Conservation (phyloP, 106 monocot species). For the Platanthera guangdongensis region DNA sequence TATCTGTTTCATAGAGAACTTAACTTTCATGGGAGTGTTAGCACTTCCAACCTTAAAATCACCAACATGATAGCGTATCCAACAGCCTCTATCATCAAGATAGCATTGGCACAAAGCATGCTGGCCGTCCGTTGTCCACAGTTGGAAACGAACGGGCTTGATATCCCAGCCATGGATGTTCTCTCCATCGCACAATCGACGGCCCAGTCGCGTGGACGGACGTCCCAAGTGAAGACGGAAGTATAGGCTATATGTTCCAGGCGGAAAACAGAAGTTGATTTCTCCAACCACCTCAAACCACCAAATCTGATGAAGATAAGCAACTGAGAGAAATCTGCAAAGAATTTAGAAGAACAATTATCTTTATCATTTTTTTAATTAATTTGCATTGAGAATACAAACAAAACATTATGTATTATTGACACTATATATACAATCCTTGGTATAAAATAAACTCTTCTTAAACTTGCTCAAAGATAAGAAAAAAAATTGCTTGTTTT, state of each 20-base stretch:
- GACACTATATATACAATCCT: too few relatives aligned
- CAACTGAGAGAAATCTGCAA: conserved; percentile 34
- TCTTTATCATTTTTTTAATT: neutral
- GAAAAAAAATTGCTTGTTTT: too few relatives aligned
- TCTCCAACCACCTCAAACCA: conserved; percentile 47
- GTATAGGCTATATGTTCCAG: conserved; percentile 38
- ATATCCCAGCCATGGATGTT: conserved; percentile 44
- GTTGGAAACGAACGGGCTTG: conserved; percentile 42
- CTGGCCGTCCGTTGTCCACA: conserved; percentile 41
- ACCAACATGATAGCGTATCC: conserved; percentile 36
- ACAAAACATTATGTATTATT: too few relatives aligned
- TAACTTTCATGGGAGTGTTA: conserved; percentile 22
- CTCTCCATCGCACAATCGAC: conserved; percentile 20
- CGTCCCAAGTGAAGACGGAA: conserved; percentile 38
- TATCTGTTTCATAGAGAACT: conserved; percentile 55
- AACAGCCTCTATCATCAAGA: conserved; percentile 26
- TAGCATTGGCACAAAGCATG: conserved; percentile 24
- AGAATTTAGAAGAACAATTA: neutral
- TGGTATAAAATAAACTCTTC: too few relatives aligned
- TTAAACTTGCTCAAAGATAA: too few relatives aligned
- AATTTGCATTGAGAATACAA: too few relatives aligned
- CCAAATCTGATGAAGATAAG: conserved; percentile 51
- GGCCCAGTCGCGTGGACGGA: conserved; percentile 25
- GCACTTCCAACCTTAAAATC: conserved; percentile 28
- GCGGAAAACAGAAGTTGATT: conserved; percentile 39